Evolutionary conservation across 352 stramenopile species (phyloP).

Genomic region (Phytophthora kernoviae): DNA sequence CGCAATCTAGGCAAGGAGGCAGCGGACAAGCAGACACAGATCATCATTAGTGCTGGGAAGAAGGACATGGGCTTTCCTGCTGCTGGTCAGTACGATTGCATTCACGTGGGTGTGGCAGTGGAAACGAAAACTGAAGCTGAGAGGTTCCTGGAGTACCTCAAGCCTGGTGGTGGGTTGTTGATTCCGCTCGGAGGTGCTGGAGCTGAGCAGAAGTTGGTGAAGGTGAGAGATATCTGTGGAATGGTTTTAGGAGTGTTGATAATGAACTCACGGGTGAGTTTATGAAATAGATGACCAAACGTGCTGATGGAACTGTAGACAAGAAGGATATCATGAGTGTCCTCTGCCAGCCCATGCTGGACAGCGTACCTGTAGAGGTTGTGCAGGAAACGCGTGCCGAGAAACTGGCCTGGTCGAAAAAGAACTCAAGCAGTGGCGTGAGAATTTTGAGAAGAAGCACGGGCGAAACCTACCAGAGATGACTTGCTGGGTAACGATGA

Average conservation of each 20-base stretch:
- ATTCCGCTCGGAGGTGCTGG: slow-evolving; percentile 64
- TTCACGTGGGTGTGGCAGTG: slow-evolving; percentile 83
- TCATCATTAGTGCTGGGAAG: slow-evolving; percentile 54
- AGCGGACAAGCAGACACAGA: slow-evolving; percentile 41
- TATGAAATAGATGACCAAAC: slow-evolving; percentile 68
- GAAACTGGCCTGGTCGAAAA: slow-evolving; percentile 66
- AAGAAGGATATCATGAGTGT: slow-evolving; percentile 87
- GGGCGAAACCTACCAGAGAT: slow-evolving; percentile 54
- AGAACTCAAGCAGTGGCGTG: slow-evolving; percentile 68
- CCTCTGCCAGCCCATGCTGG: slow-evolving; percentile 82
- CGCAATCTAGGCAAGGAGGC: slow-evolving; percentile 44
- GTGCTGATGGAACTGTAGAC: slow-evolving; percentile 49
- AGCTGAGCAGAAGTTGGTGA: slow-evolving; percentile 82
- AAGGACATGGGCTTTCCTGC: slow-evolving; percentile 39
- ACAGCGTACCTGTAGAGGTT: slow-evolving; percentile 51
- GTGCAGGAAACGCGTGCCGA: slow-evolving; percentile 60
- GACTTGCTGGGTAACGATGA: slow-evolving; percentile 69
- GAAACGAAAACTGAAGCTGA: slow-evolving; percentile 78
- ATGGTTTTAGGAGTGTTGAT: background rate
- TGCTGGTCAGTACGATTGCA: slow-evolving; percentile 62
- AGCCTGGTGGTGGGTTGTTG: slow-evolving; percentile 69
- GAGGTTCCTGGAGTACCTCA: slow-evolving; percentile 67
- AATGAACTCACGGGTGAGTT: slow-evolving; percentile 11
- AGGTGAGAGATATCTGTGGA: slow-evolving; percentile 39
- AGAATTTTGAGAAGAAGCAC: slow-evolving; percentile 58